Conservation (phyloP, 768 basidiomycete species). For the Daedaleopsis nitida region DNA sequence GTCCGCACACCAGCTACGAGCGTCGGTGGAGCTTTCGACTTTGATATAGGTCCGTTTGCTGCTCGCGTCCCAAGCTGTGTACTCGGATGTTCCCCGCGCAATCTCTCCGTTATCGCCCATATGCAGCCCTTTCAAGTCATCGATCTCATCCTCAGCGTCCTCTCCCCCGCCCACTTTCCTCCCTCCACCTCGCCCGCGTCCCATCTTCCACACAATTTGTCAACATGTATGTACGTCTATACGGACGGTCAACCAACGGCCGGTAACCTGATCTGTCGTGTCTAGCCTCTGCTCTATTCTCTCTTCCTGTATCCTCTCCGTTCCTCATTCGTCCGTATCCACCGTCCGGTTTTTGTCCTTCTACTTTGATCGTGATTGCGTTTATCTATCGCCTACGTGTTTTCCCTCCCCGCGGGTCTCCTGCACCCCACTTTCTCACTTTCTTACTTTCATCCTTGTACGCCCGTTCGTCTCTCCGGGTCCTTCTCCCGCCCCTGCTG, state of each 20-base stretch:
- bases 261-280: slow-evolving; percentile 10
- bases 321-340: slow-evolving; percentile 1
- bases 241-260: slow-evolving; percentile 10
- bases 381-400: slow-evolving; percentile 4
- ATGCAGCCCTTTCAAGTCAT: neutral
- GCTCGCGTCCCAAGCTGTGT: neutral
- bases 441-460: neutral
- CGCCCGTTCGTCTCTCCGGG: neutral
- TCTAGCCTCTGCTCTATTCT: neutral
- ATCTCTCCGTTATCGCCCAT: neutral
- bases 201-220: slow-evolving; percentile 20
- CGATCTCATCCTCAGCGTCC: neutral
- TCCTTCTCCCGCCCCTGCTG: neutral
- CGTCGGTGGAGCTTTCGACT: neutral
- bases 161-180: neutral
- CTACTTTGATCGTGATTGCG: neutral
- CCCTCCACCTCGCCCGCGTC: slow-evolving; percentile 1
- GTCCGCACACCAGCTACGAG: slow-evolving; percentile 4
- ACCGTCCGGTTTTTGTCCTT: too few species aligned
- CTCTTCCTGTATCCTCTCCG: slow-evolving; percentile 10
- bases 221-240: slow-evolving; percentile 20
- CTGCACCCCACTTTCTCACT: neutral
- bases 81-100: neutral
- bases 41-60: neutral
- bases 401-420: neutral